A percentile compares a stretch with the other conserved stretches of the same genome.
Conservation (phyloP, 805 yeast species). For the Millerago galiae region DNA sequence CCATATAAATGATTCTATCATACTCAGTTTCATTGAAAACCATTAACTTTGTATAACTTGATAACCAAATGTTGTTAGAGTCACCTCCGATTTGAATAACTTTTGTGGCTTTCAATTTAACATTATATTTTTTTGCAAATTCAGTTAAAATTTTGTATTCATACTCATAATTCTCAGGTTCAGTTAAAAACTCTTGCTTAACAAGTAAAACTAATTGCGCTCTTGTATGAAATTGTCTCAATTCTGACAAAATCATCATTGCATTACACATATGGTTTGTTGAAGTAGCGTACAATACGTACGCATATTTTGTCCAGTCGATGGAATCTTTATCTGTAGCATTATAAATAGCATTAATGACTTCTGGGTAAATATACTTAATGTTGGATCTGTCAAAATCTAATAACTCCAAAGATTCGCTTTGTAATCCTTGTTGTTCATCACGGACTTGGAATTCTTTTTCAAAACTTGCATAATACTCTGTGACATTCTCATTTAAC, state of each 20-base stretch:
- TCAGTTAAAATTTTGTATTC: conserved; percentile 9
- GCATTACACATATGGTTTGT: conserved; percentile 45
- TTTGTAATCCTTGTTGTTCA: background rate
- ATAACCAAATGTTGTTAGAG: conserved; percentile 32
- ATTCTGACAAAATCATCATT: conserved; percentile 37
- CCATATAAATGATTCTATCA: conserved; percentile 50
- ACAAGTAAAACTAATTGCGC: conserved; percentile 44
- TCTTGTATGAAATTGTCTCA: conserved; percentile 33
- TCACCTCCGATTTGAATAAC: conserved; percentile 15
- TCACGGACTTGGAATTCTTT: background rate
- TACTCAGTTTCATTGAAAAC: conserved; percentile 44
- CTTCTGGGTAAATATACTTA: conserved; percentile 21
- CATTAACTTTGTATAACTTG: conserved; percentile 49
- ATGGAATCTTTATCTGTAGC: conserved; percentile 18
- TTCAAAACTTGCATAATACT: conserved; percentile 3
- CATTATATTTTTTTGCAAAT: conserved; percentile 9
- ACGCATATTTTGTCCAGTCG: conserved; percentile 43
- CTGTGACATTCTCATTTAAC: no score
- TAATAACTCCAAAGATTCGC: conserved; percentile 4
- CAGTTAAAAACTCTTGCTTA: conserved; percentile 22
- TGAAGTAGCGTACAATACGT: conserved; percentile 56
- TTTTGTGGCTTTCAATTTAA: conserved; percentile 14
- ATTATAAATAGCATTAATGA: conserved; percentile 15
- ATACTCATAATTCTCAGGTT: conserved; percentile 11
- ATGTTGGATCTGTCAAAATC: conserved; percentile 19